Conservation (phyloP, 495 filamentous ascomycete genomes). For the Margaritispora aquatica region DNA sequence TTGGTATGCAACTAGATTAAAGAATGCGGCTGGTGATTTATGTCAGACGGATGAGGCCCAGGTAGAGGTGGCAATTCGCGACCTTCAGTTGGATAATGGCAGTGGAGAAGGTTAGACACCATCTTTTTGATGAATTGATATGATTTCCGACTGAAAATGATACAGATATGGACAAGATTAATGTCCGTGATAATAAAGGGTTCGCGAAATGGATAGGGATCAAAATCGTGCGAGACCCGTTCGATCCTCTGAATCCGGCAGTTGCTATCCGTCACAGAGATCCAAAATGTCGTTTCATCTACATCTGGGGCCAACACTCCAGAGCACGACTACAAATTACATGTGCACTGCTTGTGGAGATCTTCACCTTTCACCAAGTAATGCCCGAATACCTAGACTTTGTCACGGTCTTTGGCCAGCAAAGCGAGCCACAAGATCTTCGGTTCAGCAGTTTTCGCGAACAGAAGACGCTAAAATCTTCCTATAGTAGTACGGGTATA, state of each 20-base stretch:
- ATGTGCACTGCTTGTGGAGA: slow-evolving; percentile 27
- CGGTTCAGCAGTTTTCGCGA: slow-evolving; percentile 23
- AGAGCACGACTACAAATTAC: slow-evolving; percentile 22
- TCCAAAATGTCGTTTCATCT: slow-evolving; percentile 14
- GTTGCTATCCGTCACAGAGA: not conserved
- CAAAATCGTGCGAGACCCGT: not conserved
- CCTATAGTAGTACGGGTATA: slow-evolving; percentile 4
- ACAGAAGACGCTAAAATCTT: slow-evolving; percentile 18
- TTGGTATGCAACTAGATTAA: not conserved
- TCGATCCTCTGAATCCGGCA: not conserved
- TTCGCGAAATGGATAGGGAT: not conserved
- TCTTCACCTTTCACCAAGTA: slow-evolving; percentile 39
- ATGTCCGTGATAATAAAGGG: not conserved
- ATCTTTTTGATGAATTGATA: no score
- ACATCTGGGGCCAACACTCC: slow-evolving; percentile 21
- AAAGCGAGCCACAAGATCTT: slow-evolving; percentile 24
- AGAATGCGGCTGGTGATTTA: not conserved
- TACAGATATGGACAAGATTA: not conserved
- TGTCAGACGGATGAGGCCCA: not conserved
- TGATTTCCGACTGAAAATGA: not conserved
- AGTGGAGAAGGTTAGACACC: not conserved
- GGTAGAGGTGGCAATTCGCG: not conserved
- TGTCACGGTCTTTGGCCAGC: slow-evolving; percentile 32
- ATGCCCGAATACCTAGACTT: slow-evolving; percentile 40
- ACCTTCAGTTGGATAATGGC: not conserved